Conservation (phyloP, 176 grass and related monocot genomes). For the Juncus inflexus region DNA sequence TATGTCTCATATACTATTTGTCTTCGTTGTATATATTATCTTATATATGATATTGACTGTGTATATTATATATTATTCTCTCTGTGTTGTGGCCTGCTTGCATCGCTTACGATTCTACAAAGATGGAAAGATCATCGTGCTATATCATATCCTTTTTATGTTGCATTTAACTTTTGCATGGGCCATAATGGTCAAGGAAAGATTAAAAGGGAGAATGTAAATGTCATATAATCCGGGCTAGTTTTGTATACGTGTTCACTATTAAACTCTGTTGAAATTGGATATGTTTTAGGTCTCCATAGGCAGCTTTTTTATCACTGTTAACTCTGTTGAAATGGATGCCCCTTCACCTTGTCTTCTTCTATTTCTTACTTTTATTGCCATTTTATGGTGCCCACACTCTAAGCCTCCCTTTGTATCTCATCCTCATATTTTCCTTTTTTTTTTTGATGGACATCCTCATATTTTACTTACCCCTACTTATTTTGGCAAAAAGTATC, state of each 20-base stretch:
- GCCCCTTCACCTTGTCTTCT: background rate
- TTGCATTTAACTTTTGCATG: no score
- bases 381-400: background rate
- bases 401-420: slow-evolving; percentile 26
- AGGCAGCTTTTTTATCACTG: slow-evolving; percentile 10
- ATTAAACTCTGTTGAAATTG: background rate
- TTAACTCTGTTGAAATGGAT: background rate
- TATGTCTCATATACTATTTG: no score
- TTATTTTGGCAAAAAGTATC: slow-evolving; percentile 6
- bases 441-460: background rate
- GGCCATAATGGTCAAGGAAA: no score
- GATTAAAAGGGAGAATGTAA: no score
- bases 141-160: no score
- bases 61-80: no score
- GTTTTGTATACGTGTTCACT: slow-evolving; percentile 1
- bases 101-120: no score
- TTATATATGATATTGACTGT: no score
- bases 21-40: no score
- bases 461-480: slow-evolving; percentile 9
- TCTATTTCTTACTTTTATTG: background rate
- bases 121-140: no score
- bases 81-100: no score
- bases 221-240: no score
- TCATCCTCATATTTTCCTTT: slow-evolving; percentile 25
- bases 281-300: slow-evolving; percentile 7